Conservation (phyloP, 495 filamentous ascomycete species). For the Hypoxylon fragiforme region DNA sequence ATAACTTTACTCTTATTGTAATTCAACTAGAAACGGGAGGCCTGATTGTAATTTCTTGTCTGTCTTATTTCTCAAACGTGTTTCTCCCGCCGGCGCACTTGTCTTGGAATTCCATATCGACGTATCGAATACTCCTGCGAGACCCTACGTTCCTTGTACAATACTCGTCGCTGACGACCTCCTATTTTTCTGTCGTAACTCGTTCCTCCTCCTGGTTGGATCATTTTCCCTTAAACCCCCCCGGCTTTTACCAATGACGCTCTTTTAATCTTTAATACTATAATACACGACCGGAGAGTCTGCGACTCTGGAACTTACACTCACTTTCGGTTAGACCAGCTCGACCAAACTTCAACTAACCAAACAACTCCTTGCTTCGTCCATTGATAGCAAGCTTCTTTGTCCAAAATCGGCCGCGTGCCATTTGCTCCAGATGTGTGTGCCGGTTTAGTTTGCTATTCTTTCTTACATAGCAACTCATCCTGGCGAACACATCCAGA, state of each 20-base stretch:
- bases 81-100: slow-evolving; percentile 30
- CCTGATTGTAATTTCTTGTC: slow-evolving; percentile 23
- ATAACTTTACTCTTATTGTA: no score
- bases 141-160: slow-evolving; percentile 37
- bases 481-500: slow-evolving; percentile 5
- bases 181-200: slow-evolving; percentile 18
- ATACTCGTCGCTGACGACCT: slow-evolving; percentile 19
- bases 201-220: slow-evolving; percentile 3
- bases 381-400: slow-evolving; percentile 8
- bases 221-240: slow-evolving; percentile 9
- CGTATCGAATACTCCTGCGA: slow-evolving; percentile 31
- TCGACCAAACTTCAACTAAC: slow-evolving; percentile 24
- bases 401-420: slow-evolving; percentile 4
- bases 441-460: slow-evolving; percentile 16
- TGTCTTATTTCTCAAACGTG: slow-evolving; percentile 29
- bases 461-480: slow-evolving; percentile 9
- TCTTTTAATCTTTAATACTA: slow-evolving; percentile 44
- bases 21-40: slow-evolving; percentile 28
- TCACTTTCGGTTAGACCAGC: slow-evolving; percentile 15
- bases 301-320: slow-evolving; percentile 37
- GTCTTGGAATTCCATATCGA: slow-evolving; percentile 38
- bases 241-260: slow-evolving; percentile 38
- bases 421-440: slow-evolving; percentile 21
- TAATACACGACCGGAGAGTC: slow-evolving; percentile 43
- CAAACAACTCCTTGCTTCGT: slow-evolving; percentile 4